phyloP scores from a whole-genome alignment of 768 basidiomycete genomes.

The Symmetrospora coprosmae region DNA sequence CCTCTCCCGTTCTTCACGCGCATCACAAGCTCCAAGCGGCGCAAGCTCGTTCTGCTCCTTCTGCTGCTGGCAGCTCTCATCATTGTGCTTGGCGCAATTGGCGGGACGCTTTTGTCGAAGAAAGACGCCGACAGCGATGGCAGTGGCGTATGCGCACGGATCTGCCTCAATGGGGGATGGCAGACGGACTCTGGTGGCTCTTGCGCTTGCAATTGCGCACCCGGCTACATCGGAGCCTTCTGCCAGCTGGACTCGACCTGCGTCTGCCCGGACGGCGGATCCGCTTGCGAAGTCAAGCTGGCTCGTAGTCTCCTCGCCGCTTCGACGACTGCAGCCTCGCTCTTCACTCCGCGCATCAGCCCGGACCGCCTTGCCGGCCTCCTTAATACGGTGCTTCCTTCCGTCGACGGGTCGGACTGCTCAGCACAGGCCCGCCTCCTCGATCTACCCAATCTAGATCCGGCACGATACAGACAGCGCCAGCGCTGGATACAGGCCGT shows the following conservation, averaged over 20 bases:
- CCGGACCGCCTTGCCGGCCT: background rate
- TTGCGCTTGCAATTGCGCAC: constrained; percentile 1
- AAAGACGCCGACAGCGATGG: background rate
- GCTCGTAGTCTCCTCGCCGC: background rate
- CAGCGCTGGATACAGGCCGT: background rate
- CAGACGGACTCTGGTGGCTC: background rate
- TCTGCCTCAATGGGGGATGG: background rate
- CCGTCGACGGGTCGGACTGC: background rate
- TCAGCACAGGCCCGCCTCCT: background rate
- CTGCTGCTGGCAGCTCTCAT: background rate
- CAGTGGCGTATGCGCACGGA: background rate
- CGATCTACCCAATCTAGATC: constrained; percentile 4
- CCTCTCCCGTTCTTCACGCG: background rate
- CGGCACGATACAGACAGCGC: background rate
- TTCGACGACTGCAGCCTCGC: background rate
- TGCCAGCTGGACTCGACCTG: constrained; percentile 13
- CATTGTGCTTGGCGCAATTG: background rate
- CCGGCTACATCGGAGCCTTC: background rate
- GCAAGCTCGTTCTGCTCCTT: background rate
- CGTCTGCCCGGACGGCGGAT: constrained; percentile 4
- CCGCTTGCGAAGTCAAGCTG: background rate
- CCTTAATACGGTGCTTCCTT: background rate
- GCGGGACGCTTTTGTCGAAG: background rate
- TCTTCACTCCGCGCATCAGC: constrained; percentile 5
- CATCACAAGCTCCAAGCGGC: background rate